Conservation (phyloP, 139 green algal genomes). For the Nannochloris sp. region DNA sequence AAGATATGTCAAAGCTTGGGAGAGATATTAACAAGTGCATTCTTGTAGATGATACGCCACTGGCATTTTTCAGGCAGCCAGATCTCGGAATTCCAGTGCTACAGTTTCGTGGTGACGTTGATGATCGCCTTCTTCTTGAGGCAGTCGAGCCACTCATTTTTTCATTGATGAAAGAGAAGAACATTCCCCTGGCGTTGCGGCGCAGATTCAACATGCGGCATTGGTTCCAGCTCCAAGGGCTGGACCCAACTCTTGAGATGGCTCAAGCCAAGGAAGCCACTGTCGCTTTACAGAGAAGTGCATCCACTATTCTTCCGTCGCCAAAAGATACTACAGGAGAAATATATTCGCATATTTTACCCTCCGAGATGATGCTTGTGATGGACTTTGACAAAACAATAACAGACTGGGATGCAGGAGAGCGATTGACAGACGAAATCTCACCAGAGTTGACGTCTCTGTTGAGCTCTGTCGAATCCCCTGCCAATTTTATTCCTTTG, state of each 20-base stretch:
- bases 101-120: slow-evolving; percentile 63
- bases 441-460: slow-evolving; percentile 74
- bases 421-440: slow-evolving; percentile 57
- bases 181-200: slow-evolving; percentile 53
- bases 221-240: slow-evolving; percentile 34
- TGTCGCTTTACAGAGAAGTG: background rate
- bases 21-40: slow-evolving; percentile 57
- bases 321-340: background rate
- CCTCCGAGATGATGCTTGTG: slow-evolving; percentile 35
- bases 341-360: background rate
- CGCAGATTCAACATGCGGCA: slow-evolving; percentile 68
- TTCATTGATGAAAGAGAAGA: slow-evolving; percentile 25
- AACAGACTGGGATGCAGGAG: slow-evolving; percentile 51
- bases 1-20: slow-evolving; percentile 70
- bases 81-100: slow-evolving; percentile 80
- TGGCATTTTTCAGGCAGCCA: slow-evolving; percentile 79
- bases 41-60: slow-evolving; percentile 84
- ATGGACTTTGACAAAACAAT: slow-evolving; percentile 77
- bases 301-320: background rate
- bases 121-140: slow-evolving; percentile 69
- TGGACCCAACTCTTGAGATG: slow-evolving; percentile 2
- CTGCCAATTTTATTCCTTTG: slow-evolving; percentile 62
- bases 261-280: background rate
- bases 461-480: slow-evolving; percentile 45
- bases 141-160: slow-evolving; percentile 73